Evolutionary conservation across 805 yeast genomes (phyloP), one percentile per base, ranked within the genome.

Genomic region (Candida namnaoensis): DNA sequence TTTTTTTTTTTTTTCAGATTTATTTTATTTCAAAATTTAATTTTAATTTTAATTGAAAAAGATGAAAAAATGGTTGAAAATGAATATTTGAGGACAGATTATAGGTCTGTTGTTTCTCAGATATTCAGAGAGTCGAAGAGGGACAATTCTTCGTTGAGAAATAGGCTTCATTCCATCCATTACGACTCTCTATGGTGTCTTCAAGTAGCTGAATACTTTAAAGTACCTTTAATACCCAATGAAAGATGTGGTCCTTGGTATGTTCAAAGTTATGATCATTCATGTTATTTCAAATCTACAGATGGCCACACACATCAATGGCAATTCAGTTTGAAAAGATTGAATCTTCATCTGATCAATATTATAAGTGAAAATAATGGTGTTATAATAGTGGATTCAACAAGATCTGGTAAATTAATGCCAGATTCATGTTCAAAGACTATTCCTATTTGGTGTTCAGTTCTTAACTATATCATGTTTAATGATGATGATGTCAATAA

Each of bases 171-270:
- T 35, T 84, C 95, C n/a, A 85, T 88, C 13, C 47, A 76, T 1
- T 66, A 71, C 34, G 96, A 88, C 52, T 59, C 77, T 6, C 38
- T 55, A 13, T 84, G 76, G 57, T 70, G 84, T 1, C 45, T 51
- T 7, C 53, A 58, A 2, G 76, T 77, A 1, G 47, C 52, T 1
- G 52, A 60, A 0, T 49, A 65, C 0, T 71, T 60, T 47, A 24
- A 44, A 9, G 40, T 53, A 12, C 82, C 83, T 7, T 38, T 76
- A 8, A 57, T 80, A 2, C 83, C 95, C 5, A 88, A 88, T 57
- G 91, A 84, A 56, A 62, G 96, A 40, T 88, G 96, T 59, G 96
- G 96, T 0, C 54, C 76, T 12, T 88, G 96, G 96, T 88, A 88
- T 51, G 75, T 81, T 4, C 37, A 48, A 0, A 64, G 60, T 24